Evolutionary conservation across 305 asterid species (phyloP), one percentile per base, ranked within the genome.

Genomic region (Plantago lanceolata): DNA sequence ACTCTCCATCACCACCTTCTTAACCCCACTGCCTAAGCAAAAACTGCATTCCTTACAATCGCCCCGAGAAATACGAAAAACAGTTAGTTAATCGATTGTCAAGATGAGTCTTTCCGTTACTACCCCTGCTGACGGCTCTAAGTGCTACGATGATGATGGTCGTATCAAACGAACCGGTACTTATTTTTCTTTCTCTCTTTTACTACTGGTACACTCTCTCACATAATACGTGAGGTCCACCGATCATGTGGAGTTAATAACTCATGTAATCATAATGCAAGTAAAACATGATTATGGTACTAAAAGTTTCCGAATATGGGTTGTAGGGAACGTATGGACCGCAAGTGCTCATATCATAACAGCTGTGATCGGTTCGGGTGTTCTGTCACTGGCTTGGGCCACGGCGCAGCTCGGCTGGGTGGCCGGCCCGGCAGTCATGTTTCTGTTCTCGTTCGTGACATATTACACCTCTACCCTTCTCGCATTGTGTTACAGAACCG

Each of bases 351-450:
- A 81, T 68, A 81, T 81, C 19, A 75, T 81, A 57, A 81, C 84
- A 14, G 79, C 86, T n/a, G 77, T 81, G 35, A 78, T 81, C 44
- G 86, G 86, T 29, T 81, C 82, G 17, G 86, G 84, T 8, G 84
- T 81, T 17, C 60, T 81, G 45, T 81, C 84, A 0, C 69, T 81
- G 65, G 79, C 86, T 43, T 78, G 86, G 86, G 82, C 76, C 9
- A 71, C 69, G 9, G 86, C 86, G 1, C 84, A 78, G 45, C 67
- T 81, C 37, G 84, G 86, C 26, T 81, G 84, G 84, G 59, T 78
- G 2, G 84, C 75, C 21, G 86, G 86, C 28, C 80, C 80, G 17
- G 44, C 73, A 51, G 72, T 76, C 12, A 52, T 81, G 59, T 18
- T 78, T 8, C 75, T 71, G 17, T 78, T 81, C 67, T 68, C 86